Evolutionary conservation across 2,329 filamentous ascomycete species (phyloP), one percentile per base, ranked within the genome.

Genomic region (Exophiala alcalophila): DNA sequence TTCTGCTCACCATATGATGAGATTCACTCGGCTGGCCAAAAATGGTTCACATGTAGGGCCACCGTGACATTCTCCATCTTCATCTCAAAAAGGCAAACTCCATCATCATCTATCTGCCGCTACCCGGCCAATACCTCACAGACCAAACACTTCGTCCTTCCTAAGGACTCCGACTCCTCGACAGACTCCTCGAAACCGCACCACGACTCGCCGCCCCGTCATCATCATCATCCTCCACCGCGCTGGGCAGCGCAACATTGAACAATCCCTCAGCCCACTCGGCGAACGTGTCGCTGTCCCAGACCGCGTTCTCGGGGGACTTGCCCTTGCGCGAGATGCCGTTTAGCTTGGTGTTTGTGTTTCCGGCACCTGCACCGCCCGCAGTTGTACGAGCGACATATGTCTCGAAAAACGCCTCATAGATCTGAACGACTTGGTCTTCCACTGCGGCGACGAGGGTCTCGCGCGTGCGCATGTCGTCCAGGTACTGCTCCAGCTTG

Each of bases 391-490:
- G n/a, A n/a, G n/a, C n/a, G n/a, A n/a, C n/a, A 49, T 72, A 72
- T 16, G 65, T 66, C 20, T 81, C 77, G 48, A 79, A 80, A 64
- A 81, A 84, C 4, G 76, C 72, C 57, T 84, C 80, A 54, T 84
- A 84, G 7, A 70, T 70, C 57, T 77, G 71, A 11, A 80, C 70
- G 10, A 82, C 76, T 49, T 74, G 74, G 56, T 83, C 80, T 60
- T 81, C 73, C 16, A 84, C 79, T 2, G 81, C 81, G 10, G 74
- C 77, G 4, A 83, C 77, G 6, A 84, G 69, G 20, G 81, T 84
- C 59, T 84, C 81, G 43, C 76, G 72, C 44, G 80, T 83, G 18
- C 80, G 68, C n/a, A 66, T 63, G 57, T 84, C 81, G 15, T 78
- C 74, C n/a, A 84, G 68, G 57, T 82, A 84, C 45, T 77, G 77